Conservation (phyloP, 306 rosid genomes). For the Heteromeles arbutifolia region DNA sequence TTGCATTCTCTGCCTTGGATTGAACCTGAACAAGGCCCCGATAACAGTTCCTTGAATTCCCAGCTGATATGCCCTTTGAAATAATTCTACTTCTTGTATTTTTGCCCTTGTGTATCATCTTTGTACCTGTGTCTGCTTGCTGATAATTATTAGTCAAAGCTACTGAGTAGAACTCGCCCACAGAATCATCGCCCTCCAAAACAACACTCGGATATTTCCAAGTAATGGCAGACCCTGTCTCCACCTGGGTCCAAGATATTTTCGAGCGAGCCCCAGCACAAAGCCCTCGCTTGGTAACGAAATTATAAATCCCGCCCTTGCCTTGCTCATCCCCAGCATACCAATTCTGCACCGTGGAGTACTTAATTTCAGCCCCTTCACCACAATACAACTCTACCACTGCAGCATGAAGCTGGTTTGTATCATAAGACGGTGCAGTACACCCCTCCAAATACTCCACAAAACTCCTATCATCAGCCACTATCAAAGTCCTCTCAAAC, state of each 20-base stretch:
- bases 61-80: slow-evolving; percentile 86
- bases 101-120: slow-evolving; percentile 96
- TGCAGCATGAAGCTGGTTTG: slow-evolving; percentile 90
- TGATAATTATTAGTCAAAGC: slow-evolving; percentile 88
- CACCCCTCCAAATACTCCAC: slow-evolving; percentile 96
- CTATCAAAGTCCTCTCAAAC: slow-evolving; percentile 87
- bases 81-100: slow-evolving; percentile 86
- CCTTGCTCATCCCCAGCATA: slow-evolving; percentile 87
- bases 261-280: slow-evolving; percentile 68
- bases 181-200: slow-evolving; percentile 84
- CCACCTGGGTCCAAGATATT: slow-evolving; percentile 95
- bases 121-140: slow-evolving; percentile 89
- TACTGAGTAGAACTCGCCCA: slow-evolving; percentile 88
- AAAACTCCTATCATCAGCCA: slow-evolving; percentile 79
- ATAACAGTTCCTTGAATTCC: slow-evolving; percentile 78
- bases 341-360: slow-evolving; percentile 96
- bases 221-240: slow-evolving; percentile 87
- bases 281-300: slow-evolving; percentile 83
- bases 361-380: slow-evolving; percentile 78
- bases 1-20: slow-evolving; percentile 77
- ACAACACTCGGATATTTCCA: slow-evolving; percentile 96
- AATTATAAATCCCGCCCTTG: slow-evolving; percentile 74
- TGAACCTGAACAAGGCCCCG: slow-evolving; percentile 92
- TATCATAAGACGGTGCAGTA: slow-evolving; percentile 86
- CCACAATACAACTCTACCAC: slow-evolving; percentile 78